Base-by-base conservation (phyloP, 164 flowering plant species). In the Cinnamomum micranthum region DNA sequence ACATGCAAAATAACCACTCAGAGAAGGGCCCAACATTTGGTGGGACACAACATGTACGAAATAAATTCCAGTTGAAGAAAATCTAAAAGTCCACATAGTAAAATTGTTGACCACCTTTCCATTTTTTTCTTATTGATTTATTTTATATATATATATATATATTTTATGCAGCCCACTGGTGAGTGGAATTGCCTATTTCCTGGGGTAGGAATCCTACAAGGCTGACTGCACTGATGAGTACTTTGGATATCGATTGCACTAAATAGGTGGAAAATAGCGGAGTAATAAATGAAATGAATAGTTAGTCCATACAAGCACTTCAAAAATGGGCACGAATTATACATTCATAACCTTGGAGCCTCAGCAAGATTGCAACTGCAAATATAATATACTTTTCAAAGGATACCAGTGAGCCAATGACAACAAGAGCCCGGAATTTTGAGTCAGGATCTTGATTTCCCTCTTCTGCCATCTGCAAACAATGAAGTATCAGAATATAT, bases 351-450 rank as follows among this genome's bases (percentile, higher is more conserved):
- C 60, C 60, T 55, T 55, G 60, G n/a, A 20, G 60, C 60, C 13
- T 55, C n/a, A 55, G 19, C n/a, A 55, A 55, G 60, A 15, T 55
- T 17, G n/a, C 17, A 55, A 55, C 7, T 55, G 15, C 62, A 70
- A 24, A 14, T 13, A 52, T 2, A 13, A 70, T 31, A 35, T 19
- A 24, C 51, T 24, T 70, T 52, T 65, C 25, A 60, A 70, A 77
- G 77, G 50, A 63, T 91, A 95, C 99, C 91, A 95, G 81, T 69
- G 99, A 86, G 70, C 99, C 99, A 76, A 95, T 87, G 71, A 98
- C 94, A 76, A 93, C 97, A 52, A 95, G 85, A 71, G 89, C 92
- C 31, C 98, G 87, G 79, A 84, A 95, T 82, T 83, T 93, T 52
- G 98, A 81, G 85, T 95, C 98, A 69, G 73, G 82, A 72, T 91